Evolutionary conservation across 352 stramenopile species (phyloP).

Genomic region (Phytophthora cryptogea): DNA sequence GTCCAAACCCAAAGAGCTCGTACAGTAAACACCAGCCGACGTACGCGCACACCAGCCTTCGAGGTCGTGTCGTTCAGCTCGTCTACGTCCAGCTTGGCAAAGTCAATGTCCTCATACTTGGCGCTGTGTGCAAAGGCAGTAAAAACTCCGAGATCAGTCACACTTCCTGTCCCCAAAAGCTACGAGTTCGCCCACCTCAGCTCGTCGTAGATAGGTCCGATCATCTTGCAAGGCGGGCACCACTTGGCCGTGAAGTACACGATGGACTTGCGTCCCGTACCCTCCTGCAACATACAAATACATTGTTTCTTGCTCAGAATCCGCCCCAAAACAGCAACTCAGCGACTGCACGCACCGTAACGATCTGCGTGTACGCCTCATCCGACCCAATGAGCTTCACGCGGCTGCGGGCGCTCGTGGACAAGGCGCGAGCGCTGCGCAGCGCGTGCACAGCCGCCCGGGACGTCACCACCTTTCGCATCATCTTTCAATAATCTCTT

Average conservation of each 20-base stretch:
- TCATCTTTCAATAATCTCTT: slow-evolving; percentile 34
- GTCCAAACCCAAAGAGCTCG: neutral
- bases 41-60: slow-evolving; percentile 80
- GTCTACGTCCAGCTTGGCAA: slow-evolving; percentile 88
- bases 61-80: slow-evolving; percentile 79
- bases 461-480: slow-evolving; percentile 41
- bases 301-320: slow-evolving; percentile 2
- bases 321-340: neutral
- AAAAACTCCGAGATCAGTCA: slow-evolving; percentile 1
- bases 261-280: slow-evolving; percentile 69
- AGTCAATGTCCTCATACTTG: slow-evolving; percentile 70
- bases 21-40: slow-evolving; percentile 19
- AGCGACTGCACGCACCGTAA: slow-evolving; percentile 43
- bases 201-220: slow-evolving; percentile 87
- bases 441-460: slow-evolving; percentile 26
- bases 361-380: slow-evolving; percentile 73
- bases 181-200: slow-evolving; percentile 55
- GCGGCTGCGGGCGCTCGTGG: slow-evolving; percentile 52
- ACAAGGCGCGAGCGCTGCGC: slow-evolving; percentile 32
- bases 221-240: slow-evolving; percentile 93
- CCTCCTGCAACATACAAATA: slow-evolving; percentile 38
- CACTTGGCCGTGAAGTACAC: slow-evolving; percentile 92
- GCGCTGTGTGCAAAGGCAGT: slow-evolving; percentile 34
- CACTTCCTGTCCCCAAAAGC: neutral
- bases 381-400: slow-evolving; percentile 81